These are phyloP conservation scores for Dactylellina leptospora DNA, from an alignment of 2,329 filamentous ascomycete species.

Conservation along the genomic window DNA sequence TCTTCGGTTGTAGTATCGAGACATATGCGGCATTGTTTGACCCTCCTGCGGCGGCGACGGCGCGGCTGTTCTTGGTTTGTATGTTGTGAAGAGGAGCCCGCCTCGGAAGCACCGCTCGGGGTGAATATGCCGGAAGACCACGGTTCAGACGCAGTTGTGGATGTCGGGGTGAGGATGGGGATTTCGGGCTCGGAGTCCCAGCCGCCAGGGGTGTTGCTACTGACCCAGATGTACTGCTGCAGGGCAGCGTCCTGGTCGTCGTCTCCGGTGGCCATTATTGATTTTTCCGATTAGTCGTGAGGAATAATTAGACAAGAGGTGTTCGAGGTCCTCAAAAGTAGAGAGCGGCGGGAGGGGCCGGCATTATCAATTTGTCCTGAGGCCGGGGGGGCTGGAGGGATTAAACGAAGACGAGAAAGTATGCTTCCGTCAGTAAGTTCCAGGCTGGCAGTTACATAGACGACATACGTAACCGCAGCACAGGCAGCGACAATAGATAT, in stretches of 20 bases:
- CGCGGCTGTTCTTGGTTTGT: conserved; percentile 19
- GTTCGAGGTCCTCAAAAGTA: conserved; percentile 16
- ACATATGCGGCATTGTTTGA: conserved; percentile 85
- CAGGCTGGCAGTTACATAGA: too few species aligned
- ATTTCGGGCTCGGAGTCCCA: conserved; percentile 49
- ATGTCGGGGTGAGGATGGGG: not conserved
- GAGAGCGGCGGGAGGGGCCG: conserved; percentile 28
- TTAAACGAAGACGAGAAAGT: conserved; percentile 23
- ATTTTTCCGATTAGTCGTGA: not conserved
- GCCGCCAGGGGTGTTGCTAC: conserved; percentile 44
- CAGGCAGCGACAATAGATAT: too few species aligned
- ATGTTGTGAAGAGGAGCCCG: conserved; percentile 13
- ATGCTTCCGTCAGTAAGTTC: not conserved
- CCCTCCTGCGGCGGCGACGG: conserved; percentile 61
- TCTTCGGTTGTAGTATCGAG: conserved; percentile 68
- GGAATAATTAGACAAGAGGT: conserved; percentile 1
- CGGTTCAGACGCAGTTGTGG: conserved; percentile 5
- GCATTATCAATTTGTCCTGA: conserved; percentile 28
- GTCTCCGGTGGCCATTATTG: conserved; percentile 9
- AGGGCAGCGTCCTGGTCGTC: conserved; percentile 36
- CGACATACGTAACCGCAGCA: too few species aligned
- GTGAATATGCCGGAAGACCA: not conserved
- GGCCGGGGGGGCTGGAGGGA: conserved; percentile 19
- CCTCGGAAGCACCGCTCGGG: not conserved
- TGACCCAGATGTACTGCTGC: conserved; percentile 52